phyloP scores from a whole-genome alignment of 2,329 filamentous ascomycete genomes.

The Spiromastix sp. region DNA sequence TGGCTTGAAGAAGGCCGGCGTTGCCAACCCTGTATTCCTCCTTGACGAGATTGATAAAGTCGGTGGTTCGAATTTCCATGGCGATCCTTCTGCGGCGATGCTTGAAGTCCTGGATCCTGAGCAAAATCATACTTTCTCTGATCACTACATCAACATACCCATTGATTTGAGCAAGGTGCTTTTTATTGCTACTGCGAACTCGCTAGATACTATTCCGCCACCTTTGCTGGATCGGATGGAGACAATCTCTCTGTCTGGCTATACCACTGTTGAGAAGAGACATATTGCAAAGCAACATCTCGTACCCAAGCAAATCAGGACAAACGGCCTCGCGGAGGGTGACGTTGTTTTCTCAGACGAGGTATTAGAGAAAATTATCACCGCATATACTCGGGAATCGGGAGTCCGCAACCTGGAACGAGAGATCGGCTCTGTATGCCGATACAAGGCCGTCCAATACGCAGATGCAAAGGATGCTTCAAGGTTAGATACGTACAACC shows the following conservation, averaged over 20 bases:
- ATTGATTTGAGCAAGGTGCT: constrained; percentile 93
- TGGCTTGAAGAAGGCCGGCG: constrained; percentile 87
- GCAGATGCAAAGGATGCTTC: constrained; percentile 76
- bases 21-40: constrained; percentile 88
- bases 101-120: constrained; percentile 95
- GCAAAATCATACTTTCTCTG: constrained; percentile 88
- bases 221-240: constrained; percentile 95
- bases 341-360: constrained; percentile 70
- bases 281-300: constrained; percentile 89
- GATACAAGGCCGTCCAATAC: constrained; percentile 89
- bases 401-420: constrained; percentile 94
- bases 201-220: constrained; percentile 85
- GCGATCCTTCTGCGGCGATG: constrained; percentile 94
- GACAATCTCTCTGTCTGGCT: constrained; percentile 83
- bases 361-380: constrained; percentile 90
- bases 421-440: constrained; percentile 88
- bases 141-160: constrained; percentile 93
- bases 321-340: constrained; percentile 69
- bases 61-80: constrained; percentile 80
- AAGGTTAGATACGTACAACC: constrained; percentile 58
- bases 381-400: constrained; percentile 90
- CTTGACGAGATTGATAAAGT: constrained; percentile 98
- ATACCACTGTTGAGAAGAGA: constrained; percentile 93
- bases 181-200: constrained; percentile 96
- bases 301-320: constrained; percentile 89